Conservation (phyloP, 306 rosid genomes). For the Cotoneaster glaucophyllus region DNA sequence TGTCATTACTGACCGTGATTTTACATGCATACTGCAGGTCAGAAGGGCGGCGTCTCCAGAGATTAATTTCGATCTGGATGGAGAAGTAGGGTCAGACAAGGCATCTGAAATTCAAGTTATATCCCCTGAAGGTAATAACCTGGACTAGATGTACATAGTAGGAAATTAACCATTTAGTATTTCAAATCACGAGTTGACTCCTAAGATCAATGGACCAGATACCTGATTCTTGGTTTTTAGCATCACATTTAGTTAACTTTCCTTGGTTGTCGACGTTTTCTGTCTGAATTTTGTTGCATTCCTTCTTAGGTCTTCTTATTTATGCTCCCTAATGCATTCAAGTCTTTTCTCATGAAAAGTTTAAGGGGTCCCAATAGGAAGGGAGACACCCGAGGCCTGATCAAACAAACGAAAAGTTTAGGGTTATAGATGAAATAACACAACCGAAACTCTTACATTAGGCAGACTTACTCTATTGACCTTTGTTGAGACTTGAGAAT, state of each 20-base stretch:
- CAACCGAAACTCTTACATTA: not conserved
- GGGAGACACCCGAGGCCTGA: not conserved
- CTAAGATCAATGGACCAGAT: not conserved
- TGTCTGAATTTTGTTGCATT: not conserved
- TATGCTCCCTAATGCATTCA: not conserved
- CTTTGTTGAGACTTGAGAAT: not conserved
- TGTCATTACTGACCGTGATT: slow-evolving; percentile 14
- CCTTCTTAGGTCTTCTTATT: not conserved
- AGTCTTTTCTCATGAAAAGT: no score
- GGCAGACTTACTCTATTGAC: not conserved
- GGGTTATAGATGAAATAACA: not conserved
- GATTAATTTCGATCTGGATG: slow-evolving; percentile 24
- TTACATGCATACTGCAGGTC: slow-evolving; percentile 40
- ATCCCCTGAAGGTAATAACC: slow-evolving; percentile 43
- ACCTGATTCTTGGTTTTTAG: not conserved
- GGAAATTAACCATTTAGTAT: not conserved
- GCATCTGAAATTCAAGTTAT: slow-evolving; percentile 29
- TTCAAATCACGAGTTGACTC: not conserved
- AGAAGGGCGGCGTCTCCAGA: slow-evolving; percentile 41
- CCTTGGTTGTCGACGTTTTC: not conserved
- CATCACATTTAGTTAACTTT: not conserved
- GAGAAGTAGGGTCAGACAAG: slow-evolving; percentile 33
- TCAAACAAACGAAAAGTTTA: no score
- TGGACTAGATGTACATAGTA: not conserved
- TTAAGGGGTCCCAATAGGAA: not conserved